Conservation (phyloP, 345 rosid species). For the Euphorbia tirucalli region DNA sequence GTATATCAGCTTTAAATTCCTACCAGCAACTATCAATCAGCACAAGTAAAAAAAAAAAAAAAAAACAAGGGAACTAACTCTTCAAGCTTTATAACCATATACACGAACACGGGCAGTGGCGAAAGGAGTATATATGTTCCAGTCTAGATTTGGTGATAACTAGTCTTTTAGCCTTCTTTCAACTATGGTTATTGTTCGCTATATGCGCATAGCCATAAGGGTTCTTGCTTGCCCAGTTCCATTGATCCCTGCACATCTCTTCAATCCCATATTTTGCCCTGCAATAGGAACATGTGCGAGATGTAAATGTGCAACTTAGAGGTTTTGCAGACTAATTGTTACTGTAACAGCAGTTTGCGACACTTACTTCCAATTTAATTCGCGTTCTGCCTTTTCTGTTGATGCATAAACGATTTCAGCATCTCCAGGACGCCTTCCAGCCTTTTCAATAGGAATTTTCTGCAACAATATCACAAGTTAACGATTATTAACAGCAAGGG, state of each 20-base stretch:
- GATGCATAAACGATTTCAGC: slow-evolving; percentile 90
- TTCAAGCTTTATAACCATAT: slow-evolving; percentile 5
- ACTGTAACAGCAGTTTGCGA: no score
- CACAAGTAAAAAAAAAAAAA: background rate
- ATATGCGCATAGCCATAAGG: slow-evolving; percentile 80
- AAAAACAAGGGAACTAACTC: background rate
- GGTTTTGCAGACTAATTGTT: background rate
- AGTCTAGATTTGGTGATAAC: background rate
- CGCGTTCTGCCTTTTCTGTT: slow-evolving; percentile 65
- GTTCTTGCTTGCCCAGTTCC: slow-evolving; percentile 96
- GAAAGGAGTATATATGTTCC: background rate
- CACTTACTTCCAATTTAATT: slow-evolving; percentile 92
- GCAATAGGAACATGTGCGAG: slow-evolving; percentile 17
- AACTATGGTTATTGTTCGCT: slow-evolving; percentile 23
- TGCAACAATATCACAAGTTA: slow-evolving; percentile 22
- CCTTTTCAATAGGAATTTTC: slow-evolving; percentile 72
- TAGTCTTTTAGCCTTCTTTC: background rate
- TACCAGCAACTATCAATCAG: background rate
- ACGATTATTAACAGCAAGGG: background rate
- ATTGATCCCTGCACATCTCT: slow-evolving; percentile 92
- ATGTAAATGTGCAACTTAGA: background rate
- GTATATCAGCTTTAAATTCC: slow-evolving; percentile 13
- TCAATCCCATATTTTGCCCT: slow-evolving; percentile 80
- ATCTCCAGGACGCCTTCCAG: slow-evolving; percentile 83
- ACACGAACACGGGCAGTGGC: background rate